These are phyloP conservation scores for Neofusicoccum parvum DNA, from an alignment of 2,329 filamentous ascomycete species.

Conservation along the genomic window DNA sequence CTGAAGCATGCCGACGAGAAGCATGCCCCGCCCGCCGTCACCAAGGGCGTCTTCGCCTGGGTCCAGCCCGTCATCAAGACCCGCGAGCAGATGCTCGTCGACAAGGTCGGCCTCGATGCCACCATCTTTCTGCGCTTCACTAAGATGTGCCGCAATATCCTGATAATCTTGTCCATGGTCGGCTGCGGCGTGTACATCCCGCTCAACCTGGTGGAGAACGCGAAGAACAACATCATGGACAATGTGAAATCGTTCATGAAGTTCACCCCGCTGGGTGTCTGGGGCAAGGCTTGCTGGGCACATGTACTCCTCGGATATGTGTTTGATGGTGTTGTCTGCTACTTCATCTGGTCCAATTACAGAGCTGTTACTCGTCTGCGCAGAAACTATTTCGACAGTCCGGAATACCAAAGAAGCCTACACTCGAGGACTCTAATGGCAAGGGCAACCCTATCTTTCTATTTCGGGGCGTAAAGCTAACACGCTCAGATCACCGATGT, in stretches of 20 bases:
- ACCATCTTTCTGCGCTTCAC: conserved; percentile 86
- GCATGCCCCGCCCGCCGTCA: conserved; percentile 83
- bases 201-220: conserved; percentile 61
- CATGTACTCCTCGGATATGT: conserved; percentile 62
- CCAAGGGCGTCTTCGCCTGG: conserved; percentile 89
- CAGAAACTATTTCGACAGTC: conserved; percentile 77
- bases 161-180: conserved; percentile 70
- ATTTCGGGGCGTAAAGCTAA: background rate
- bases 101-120: conserved; percentile 88
- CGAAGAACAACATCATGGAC: conserved; percentile 35
- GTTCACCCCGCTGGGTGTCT: conserved; percentile 60
- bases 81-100: conserved; percentile 73
- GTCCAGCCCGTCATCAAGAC: conserved; percentile 75
- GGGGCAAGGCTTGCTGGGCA: conserved; percentile 56
- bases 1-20: conserved; percentile 89
- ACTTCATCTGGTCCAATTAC: conserved; percentile 91
- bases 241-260: conserved; percentile 50
- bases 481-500: conserved; percentile 73
- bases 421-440: conserved; percentile 69
- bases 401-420: conserved; percentile 85
- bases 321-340: conserved; percentile 74
- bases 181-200: conserved; percentile 81
- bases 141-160: conserved; percentile 91
- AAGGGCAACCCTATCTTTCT: conserved; percentile 12
- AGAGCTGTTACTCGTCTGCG: conserved; percentile 70